These are phyloP conservation scores for Candida ulmi DNA, from an alignment of 805 yeast species.

Conservation along the genomic window DNA sequence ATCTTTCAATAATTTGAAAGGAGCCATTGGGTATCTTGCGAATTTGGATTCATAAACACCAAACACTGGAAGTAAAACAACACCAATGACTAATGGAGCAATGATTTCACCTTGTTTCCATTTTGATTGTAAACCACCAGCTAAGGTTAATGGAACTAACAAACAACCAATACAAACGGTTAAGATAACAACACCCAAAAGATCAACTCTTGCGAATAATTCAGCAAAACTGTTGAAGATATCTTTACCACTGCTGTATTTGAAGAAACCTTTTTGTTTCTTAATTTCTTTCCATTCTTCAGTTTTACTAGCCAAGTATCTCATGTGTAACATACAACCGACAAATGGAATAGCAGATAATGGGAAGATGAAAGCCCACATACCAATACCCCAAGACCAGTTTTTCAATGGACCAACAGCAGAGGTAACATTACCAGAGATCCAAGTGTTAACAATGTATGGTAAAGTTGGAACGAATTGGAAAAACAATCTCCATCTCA, in stretches of 20 bases:
- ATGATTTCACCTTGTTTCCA: conserved; percentile 62
- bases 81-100: conserved; percentile 67
- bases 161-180: conserved; percentile 56
- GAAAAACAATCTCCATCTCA: conserved; percentile 65
- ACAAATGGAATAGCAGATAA: conserved; percentile 57
- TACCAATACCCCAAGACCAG: conserved; percentile 75
- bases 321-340: conserved; percentile 49
- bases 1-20: conserved; percentile 52
- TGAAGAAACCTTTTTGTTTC: conserved; percentile 33
- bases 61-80: conserved; percentile 53
- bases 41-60: conserved; percentile 51
- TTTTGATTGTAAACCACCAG: conserved; percentile 51
- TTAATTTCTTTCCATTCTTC: conserved; percentile 42
- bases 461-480: conserved; percentile 68
- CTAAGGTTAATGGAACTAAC: conserved; percentile 68
- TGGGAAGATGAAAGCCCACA: conserved; percentile 78
- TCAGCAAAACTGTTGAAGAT: conserved; percentile 25
- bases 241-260: conserved; percentile 34
- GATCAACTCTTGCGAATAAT: conserved; percentile 60
- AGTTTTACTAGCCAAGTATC: conserved; percentile 43
- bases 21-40: conserved; percentile 60
- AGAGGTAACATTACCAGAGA: conserved; percentile 52
- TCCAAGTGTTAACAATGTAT: conserved; percentile 74
- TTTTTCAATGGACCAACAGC: conserved; percentile 27
- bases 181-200: conserved; percentile 54